Base-by-base conservation (phyloP, 345 rosid species). In the Mercurialis annua region DNA sequence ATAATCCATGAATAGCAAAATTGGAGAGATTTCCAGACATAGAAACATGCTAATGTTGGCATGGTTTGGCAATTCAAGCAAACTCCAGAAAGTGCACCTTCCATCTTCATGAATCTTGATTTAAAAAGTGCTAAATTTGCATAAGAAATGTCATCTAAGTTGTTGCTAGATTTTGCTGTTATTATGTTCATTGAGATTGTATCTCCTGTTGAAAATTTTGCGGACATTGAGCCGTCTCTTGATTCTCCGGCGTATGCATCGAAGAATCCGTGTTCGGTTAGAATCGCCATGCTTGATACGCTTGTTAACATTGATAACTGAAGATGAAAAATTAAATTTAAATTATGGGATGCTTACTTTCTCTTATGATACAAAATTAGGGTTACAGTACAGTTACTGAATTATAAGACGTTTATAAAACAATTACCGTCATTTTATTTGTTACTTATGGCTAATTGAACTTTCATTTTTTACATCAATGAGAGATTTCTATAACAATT, bases 231-330 rank as follows among this genome's bases (percentile, higher is more conserved):
- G 16, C 85, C 84, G 1, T 76, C 82, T 69, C 70, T 79, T 11
- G 90, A 80, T 63, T 81, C 82, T 5, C 90, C 87, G 0, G 78
- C 90, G 21, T 86, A 82, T 6, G 86, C 76, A 31, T 83, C 85
- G 6, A 58, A 70, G 81, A 86, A 86, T 73, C 70, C 54, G 30
- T 82, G 69, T 46, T 82, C 86, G 1, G 52, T 7, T 62, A 86
- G 33, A 24, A 77, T 46, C 1, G 87, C 87, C 86, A 78, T 82
- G 80, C 44, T 71, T 44, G 82, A 78, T 62, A 46, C 58, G 38
- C 44, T 62, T 17, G 70, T 24, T 65, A 86, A 42, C 83, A 77
- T 68, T 3, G 85, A 72, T 21, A 81, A 70, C 90, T 85, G 70
- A 1, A 30, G 21, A 43, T 10, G 18, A 26, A 26, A 51, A 21